Evolutionary conservation across 495 filamentous ascomycete species (phyloP), one percentile per base, ranked within the genome.

Genomic region (Xylaria cubensis): DNA sequence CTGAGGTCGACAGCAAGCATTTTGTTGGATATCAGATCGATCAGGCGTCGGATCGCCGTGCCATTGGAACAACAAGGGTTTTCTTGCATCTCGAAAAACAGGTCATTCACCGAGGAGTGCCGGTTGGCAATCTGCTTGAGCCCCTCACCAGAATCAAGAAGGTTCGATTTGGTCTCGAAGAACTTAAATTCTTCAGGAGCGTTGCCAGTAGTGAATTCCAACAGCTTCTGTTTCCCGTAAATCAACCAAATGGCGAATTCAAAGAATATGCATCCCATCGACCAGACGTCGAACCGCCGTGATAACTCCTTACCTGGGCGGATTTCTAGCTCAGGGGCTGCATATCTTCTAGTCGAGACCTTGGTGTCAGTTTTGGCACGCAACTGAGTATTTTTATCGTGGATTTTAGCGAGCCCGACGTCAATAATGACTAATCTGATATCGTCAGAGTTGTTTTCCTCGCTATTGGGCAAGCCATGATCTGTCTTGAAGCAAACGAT

Each of bases 401-500:
- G n/a, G 51, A 55, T 29, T 24, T 55, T 29, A 10, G 51, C 51
- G 2, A 55, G n/a, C 12, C 51, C 51, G 51, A 55, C 51, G 51
- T 55, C 51, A 13, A 55, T 55, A 12, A 55, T 55, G 21, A 29
- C 51, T 55, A 55, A 12, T 26, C 51, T 55, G 51, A 55, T 29
- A 29, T 26, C 51, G 0, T 55, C 21, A 29, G 9, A 17, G 13
- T 46, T 9, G 24, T 55, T 13, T 21, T 29, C 13, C 7, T 55
- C 51, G 10, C 51, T 15, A 55, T 21, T 5, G 26, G 51, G 51
- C 13, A 55, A 21, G 13, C 51, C 51, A 26, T 55, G 4, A 29
- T 29, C 24, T 55, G 51, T 29, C 51, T 55, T 55, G n/a, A 55
- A 55, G 51, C 51, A 55, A 12, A 24, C 51, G 51, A 55, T 55